These are phyloP conservation scores for Ceratobasidium sp. DNA, from an alignment of 1,284 basidiomycete genomes.

Conservation along the genomic window DNA sequence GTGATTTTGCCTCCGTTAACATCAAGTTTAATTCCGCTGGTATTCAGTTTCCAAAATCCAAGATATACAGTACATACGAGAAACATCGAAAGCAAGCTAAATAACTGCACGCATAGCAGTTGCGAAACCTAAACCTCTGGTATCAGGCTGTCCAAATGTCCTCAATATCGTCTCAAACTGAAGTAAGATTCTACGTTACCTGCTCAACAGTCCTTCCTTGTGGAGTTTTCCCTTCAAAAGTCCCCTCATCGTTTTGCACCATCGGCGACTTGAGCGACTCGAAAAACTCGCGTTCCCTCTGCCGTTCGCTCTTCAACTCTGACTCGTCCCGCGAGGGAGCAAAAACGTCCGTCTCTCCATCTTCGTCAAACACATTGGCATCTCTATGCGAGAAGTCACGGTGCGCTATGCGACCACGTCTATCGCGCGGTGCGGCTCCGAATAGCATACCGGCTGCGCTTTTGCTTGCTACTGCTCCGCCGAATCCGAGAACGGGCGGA, in stretches of 20 bases:
- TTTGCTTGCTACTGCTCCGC: slow-evolving; percentile 50
- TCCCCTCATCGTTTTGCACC: slow-evolving; percentile 11
- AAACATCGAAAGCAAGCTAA: background rate
- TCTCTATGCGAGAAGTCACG: slow-evolving; percentile 34
- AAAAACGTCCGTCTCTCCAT: slow-evolving; percentile 39
- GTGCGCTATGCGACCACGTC: slow-evolving; percentile 75
- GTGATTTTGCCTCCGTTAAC: background rate
- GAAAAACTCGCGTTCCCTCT: slow-evolving; percentile 65
- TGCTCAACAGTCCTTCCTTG: slow-evolving; percentile 5
- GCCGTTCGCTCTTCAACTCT: slow-evolving; percentile 53
- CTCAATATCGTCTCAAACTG: no score
- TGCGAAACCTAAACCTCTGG: slow-evolving; percentile 6
- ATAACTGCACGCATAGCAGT: slow-evolving; percentile 26
- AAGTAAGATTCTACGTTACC: no score
- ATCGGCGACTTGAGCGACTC: slow-evolving; percentile 62
- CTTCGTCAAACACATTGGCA: slow-evolving; percentile 13
- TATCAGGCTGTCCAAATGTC: slow-evolving; percentile 5
- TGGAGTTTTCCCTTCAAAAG: slow-evolving; percentile 10
- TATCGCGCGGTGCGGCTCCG: slow-evolving; percentile 74
- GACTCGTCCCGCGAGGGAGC: slow-evolving; percentile 28
- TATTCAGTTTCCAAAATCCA: background rate
- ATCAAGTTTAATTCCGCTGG: background rate
- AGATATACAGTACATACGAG: background rate
- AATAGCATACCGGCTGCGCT: slow-evolving; percentile 74
- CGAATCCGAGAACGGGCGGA: slow-evolving; percentile 51